These are phyloP conservation scores for Pyricularia sp. DNA, from an alignment of 2,329 filamentous ascomycete species.

Conservation along the genomic window DNA sequence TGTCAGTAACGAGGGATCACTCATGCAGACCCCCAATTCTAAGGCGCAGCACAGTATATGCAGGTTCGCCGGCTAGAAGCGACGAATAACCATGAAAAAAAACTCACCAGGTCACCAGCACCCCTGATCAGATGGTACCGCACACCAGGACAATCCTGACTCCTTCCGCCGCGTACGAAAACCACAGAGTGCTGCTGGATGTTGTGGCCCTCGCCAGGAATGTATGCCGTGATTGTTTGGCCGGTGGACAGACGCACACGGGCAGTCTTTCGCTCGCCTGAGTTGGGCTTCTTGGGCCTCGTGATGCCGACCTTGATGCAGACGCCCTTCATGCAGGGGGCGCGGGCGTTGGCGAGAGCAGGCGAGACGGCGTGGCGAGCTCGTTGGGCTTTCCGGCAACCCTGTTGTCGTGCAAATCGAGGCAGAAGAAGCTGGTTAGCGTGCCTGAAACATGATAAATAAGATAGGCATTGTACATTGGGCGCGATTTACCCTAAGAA, in stretches of 20 bases:
- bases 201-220: constrained; percentile 95
- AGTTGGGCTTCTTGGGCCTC: constrained; percentile 98
- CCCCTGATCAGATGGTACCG: constrained; percentile 88
- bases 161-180: constrained; percentile 80
- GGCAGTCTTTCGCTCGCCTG: constrained; percentile 88
- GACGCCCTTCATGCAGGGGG: constrained; percentile 85
- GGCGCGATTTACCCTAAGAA: constrained; percentile 37
- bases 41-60: background rate
- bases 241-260: constrained; percentile 82
- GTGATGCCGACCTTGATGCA: constrained; percentile 88
- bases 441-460: background rate
- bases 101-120: constrained; percentile 77
- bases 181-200: constrained; percentile 98
- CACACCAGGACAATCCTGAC: constrained; percentile 97
- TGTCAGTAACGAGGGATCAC: background rate
- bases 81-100: constrained; percentile 11
- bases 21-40: background rate
- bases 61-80: background rate
- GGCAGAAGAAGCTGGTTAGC: background rate
- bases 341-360: constrained; percentile 53
- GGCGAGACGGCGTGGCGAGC: constrained; percentile 82
- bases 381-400: constrained; percentile 65
- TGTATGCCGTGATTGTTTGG: constrained; percentile 81
- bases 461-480: background rate
- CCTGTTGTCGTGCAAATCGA: constrained; percentile 24